These are phyloP conservation scores for Vigna hirtella DNA, from an alignment of 306 rosid genomes.

Conservation along the genomic window DNA sequence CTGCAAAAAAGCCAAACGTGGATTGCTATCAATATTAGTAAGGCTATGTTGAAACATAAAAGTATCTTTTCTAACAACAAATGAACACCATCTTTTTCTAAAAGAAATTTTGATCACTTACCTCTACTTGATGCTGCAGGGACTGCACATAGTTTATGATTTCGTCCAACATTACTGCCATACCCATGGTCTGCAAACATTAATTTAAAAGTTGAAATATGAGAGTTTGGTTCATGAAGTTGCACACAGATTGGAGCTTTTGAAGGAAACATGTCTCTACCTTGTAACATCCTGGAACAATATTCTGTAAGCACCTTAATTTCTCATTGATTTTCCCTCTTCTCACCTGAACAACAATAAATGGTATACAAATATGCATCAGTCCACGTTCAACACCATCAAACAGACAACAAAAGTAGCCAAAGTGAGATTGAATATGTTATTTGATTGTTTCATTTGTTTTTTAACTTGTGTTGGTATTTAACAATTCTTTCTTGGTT, in stretches of 20 bases:
- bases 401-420: conserved; percentile 20
- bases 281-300: conserved; percentile 98
- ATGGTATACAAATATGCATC: conserved; percentile 11
- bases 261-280: conserved; percentile 44
- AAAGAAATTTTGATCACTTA: conserved; percentile 40
- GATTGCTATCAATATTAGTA: neutral
- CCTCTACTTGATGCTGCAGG: conserved; percentile 98
- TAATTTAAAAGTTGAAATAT: neutral
- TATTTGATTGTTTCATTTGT: neutral
- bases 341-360: conserved; percentile 71
- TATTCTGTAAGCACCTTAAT: conserved; percentile 83
- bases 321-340: conserved; percentile 95
- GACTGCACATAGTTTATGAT: conserved; percentile 97
- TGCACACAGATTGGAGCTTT: conserved; percentile 10
- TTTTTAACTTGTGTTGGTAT: neutral
- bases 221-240: conserved; percentile 19
- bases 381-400: conserved; percentile 16
- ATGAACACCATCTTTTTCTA: neutral
- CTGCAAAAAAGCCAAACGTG: conserved; percentile 56
- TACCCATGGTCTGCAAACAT: conserved; percentile 89
- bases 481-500: neutral
- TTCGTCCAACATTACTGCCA: conserved; percentile 98
- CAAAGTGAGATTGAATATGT: neutral
- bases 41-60: neutral
- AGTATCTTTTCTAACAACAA: neutral